A percentile compares a stretch with the other conserved stretches of the same genome.
Conservation (phyloP, 2,329 filamentous ascomycete species). For the Didymella exigua region DNA sequence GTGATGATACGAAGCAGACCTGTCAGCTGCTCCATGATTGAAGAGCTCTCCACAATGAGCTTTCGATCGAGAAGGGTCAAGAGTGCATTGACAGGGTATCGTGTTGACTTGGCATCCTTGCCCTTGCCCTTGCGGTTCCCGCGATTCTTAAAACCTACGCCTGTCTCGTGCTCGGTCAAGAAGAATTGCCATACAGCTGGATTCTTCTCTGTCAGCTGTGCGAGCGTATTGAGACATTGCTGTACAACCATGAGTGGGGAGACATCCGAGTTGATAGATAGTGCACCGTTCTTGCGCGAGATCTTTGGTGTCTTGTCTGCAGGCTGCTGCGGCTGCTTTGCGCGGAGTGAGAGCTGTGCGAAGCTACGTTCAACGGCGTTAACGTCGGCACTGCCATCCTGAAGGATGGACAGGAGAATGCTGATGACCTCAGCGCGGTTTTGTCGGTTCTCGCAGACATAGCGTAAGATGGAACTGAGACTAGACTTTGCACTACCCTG, state of each 20-base stretch:
- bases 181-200: slow-evolving; percentile 89
- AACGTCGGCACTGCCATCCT: slow-evolving; percentile 93
- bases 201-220: slow-evolving; percentile 83
- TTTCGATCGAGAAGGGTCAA: slow-evolving; percentile 89
- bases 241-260: slow-evolving; percentile 95
- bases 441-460: slow-evolving; percentile 95
- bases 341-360: slow-evolving; percentile 86
- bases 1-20: slow-evolving; percentile 88
- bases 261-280: slow-evolving; percentile 75
- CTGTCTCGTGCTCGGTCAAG: slow-evolving; percentile 88
- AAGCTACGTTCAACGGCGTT: slow-evolving; percentile 95
- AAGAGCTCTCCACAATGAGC: slow-evolving; percentile 94
- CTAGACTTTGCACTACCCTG: slow-evolving; percentile 83
- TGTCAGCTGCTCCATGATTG: slow-evolving; percentile 92
- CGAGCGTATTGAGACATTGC: slow-evolving; percentile 86
- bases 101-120: slow-evolving; percentile 82
- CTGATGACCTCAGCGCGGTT: slow-evolving; percentile 93
- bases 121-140: slow-evolving; percentile 83
- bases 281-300: slow-evolving; percentile 74
- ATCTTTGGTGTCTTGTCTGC: slow-evolving; percentile 81
- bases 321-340: slow-evolving; percentile 70
- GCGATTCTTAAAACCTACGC: slow-evolving; percentile 75
- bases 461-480: slow-evolving; percentile 84
- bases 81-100: slow-evolving; percentile 90
- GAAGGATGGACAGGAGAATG: slow-evolving; percentile 87